Evolutionary conservation across 2,329 filamentous ascomycete species (phyloP), one percentile per base, ranked within the genome.

Genomic region (Curvularia sp.): DNA sequence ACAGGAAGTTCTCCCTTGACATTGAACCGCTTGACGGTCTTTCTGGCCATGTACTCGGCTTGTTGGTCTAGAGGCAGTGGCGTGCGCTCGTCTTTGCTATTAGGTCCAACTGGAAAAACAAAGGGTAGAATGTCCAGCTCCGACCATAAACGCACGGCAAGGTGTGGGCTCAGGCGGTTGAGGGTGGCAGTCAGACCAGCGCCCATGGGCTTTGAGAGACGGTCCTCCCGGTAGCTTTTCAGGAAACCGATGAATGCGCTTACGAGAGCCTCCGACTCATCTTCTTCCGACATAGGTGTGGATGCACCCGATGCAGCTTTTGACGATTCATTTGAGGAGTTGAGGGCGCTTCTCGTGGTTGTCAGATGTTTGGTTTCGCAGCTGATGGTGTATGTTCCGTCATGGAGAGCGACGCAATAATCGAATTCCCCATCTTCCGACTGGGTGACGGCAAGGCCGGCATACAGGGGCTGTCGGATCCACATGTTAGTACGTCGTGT

Each of bases 1-100:
- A 48, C 9, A 12, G 23, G 52, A 49, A 54, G 36, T 32, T 49
- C 54, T 5, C 57, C 57, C 41, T 46, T 57, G 30, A 57, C 57
- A 28, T 57, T 60, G 46, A 57, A 60, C 18, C 52, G 57, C 54
- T 88, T 85, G 61, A 93, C 83, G 73, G 89, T 92, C 79, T 93
- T 93, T 60, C 91, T 83, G 1, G 88, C 89, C 85, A 93, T 90
- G 0, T 89, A 90, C 72, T 94, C 91, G 1, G 91, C 90, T 74
- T 93, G 88, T 73, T 95, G 91, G 67, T 93, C 91, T 4, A 93
- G 83, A n/a, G 82, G 79, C 71, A 87, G 86, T 32, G 78, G 74
- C 45, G 83, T 79, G 81, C 84, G 85, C 61, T 57, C 42, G 19
- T 46, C 32, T 27, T 58, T 58, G 3, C 9, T 52, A 41, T 25